phyloP scores from a whole-genome alignment of 768 basidiomycete species.

The Tylopilus rubrobrunneus region DNA sequence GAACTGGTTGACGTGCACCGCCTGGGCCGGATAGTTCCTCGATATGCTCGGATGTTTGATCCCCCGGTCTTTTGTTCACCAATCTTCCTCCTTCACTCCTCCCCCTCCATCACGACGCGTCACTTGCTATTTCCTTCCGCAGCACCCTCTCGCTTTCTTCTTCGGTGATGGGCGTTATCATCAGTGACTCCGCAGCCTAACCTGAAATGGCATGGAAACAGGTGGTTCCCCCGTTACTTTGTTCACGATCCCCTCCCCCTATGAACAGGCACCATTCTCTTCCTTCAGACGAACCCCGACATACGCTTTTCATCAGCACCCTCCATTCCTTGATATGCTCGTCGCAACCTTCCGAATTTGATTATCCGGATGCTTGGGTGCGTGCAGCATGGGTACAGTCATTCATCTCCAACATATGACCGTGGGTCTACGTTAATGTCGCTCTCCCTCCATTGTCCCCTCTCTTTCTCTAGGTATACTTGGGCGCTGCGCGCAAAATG shows the following conservation, averaged over 20 bases:
- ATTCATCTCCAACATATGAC: constrained; percentile 9
- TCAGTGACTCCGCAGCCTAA: constrained; percentile 11
- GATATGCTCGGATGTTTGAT: constrained; percentile 15
- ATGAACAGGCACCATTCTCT: constrained; percentile 2
- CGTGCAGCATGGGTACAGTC: constrained; percentile 2
- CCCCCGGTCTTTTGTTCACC: constrained; percentile 2
- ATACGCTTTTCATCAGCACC: not conserved
- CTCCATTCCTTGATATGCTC: constrained; percentile 9
- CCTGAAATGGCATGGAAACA: constrained; percentile 22
- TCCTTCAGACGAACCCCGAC: not conserved
- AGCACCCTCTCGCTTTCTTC: constrained; percentile 10
- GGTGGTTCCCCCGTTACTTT: constrained; percentile 10
- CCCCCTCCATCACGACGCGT: not conserved
- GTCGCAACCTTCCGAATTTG: constrained; percentile 11
- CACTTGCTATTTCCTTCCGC: not conserved
- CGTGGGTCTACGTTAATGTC: constrained; percentile 4
- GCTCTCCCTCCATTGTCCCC: not conserved
- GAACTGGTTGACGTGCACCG: constrained; percentile 4
- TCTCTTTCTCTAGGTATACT: not conserved
- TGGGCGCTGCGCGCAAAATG: constrained; percentile 1
- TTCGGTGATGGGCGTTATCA: constrained; percentile 16
- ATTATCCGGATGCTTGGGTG: constrained; percentile 7
- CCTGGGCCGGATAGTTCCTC: constrained; percentile 14
- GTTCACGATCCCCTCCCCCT: not conserved
- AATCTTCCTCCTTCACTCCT: not conserved